Base-by-base conservation (phyloP, 1,284 basidiomycete species). In the Stygiomarasmius scandens region DNA sequence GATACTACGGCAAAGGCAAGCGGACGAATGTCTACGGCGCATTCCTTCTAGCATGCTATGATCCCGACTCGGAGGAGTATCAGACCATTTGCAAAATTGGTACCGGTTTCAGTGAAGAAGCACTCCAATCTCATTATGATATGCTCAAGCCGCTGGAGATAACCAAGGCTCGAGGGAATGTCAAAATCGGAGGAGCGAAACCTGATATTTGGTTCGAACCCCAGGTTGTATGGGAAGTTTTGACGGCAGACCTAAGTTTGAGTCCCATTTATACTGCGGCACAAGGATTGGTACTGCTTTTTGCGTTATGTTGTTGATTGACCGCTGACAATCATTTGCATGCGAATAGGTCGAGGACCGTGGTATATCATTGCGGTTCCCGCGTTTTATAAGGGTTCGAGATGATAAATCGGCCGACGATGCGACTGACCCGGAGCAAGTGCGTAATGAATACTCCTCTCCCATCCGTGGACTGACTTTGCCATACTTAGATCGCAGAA, bases 21-120 rank as follows among this genome's bases (percentile, higher is more conserved):
- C 90, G 97, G 48, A 98, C 97, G 19, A 91, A 93, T 69, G 92
- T 96, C 34, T 98, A 98, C 69, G 96, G 96, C 56, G 96, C 96
- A 11, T 97, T 96, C 82, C 82, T 98, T 20, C 83, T 98, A 34
- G 96, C 95, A 2, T 96, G 95, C 73, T 98, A 95, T 71, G 96
- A 98, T 70, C 78, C 86, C 49, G 95, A 97, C 65, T 82, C 88
- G 6, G 95, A 97, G 71, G 90, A 92, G 69, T 97, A 85, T 71
- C 96, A 98, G 69, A 96, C 95, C 2, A 95, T 97, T 56, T 99
- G 97, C 83, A 99, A 99, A 76, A 97, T 99, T 64, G 97, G 97
- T 2, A 99, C 97, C 0, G 97, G 97, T 0, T 99, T 99, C 77
- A 92, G 90, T 53, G 97, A 99, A 66, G 95, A 98, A 71, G 80